A percentile compares a stretch with the other conserved stretches of the same genome.
Evolutionary conservation across 2,329 filamentous ascomycete genomes (phyloP).

Genomic region (Aspergillus alliaceus): DNA sequence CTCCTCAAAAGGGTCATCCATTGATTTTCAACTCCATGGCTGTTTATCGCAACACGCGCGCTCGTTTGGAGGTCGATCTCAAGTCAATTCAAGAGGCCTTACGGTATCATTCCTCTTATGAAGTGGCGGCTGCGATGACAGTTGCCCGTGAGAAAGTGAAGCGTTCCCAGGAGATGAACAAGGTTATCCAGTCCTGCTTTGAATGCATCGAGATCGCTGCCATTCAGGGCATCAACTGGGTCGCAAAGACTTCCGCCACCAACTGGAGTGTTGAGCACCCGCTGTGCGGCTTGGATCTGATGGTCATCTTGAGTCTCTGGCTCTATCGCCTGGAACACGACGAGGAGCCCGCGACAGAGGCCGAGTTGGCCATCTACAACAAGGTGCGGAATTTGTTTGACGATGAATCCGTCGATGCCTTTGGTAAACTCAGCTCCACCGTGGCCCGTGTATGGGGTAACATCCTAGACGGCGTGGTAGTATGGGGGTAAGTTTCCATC

Average conservation of each 20-base stretch:
- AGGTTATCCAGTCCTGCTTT: constrained; percentile 96
- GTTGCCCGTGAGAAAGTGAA: constrained; percentile 90
- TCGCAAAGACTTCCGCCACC: constrained; percentile 93
- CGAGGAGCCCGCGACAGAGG: constrained; percentile 67
- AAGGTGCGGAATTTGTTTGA: constrained; percentile 84
- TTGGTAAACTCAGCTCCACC: constrained; percentile 88
- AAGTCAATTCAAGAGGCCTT: constrained; percentile 95
- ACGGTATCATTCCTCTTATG: constrained; percentile 94
- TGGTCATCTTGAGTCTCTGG: constrained; percentile 97
- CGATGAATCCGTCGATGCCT: constrained; percentile 81
- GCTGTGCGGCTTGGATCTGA: constrained; percentile 91
- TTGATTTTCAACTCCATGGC: constrained; percentile 98
- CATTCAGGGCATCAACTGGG: constrained; percentile 92
- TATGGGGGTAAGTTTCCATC: constrained; percentile 83
- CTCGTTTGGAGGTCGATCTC: constrained; percentile 88
- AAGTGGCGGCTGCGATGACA: constrained; percentile 96
- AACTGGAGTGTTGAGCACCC: constrained; percentile 99
- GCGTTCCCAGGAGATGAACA: constrained; percentile 95
- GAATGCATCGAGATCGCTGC: constrained; percentile 97
- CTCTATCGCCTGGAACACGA: constrained; percentile 99
- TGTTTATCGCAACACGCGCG: constrained; percentile 90
- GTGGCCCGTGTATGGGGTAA: constrained; percentile 95
- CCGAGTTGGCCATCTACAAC: constrained; percentile 47
- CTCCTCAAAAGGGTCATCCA: constrained; percentile 92
- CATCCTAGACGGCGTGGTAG: constrained; percentile 97